These are phyloP conservation scores for Peterozyma xylosa DNA, from an alignment of 805 yeast genomes.

Conservation along the genomic window DNA sequence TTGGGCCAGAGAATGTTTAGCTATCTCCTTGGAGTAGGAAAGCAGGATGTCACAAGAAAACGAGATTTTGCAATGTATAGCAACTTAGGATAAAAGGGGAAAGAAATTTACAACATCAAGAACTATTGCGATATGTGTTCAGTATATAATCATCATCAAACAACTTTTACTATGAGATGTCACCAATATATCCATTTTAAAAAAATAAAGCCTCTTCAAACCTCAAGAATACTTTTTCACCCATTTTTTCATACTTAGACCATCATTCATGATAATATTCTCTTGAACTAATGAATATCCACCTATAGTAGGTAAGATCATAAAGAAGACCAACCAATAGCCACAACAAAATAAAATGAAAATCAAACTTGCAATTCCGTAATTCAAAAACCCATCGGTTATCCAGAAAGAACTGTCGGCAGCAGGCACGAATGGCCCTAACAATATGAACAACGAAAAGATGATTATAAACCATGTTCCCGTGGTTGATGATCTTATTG, in stretches of 20 bases:
- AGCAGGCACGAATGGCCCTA: constrained; percentile 44
- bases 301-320: constrained; percentile 35
- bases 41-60: no score
- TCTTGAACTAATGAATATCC: constrained; percentile 37
- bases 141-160: no score
- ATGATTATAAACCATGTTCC: constrained; percentile 41
- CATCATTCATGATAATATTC: constrained; percentile 41
- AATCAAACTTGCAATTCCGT: constrained; percentile 36
- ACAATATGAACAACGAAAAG: constrained; percentile 37
- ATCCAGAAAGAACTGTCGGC: constrained; percentile 19
- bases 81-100: no score
- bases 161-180: no score
- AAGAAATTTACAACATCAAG: no score
- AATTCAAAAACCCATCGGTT: constrained; percentile 38
- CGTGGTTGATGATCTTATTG: constrained; percentile 39
- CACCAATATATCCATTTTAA: no score
- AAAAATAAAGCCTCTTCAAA: neutral
- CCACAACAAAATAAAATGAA: constrained; percentile 34
- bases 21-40: no score
- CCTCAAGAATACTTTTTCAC: constrained; percentile 21
- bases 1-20: no score
- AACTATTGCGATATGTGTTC: no score
- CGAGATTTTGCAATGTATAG: no score
- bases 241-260: constrained; percentile 54
- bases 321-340: constrained; percentile 52